Conservation (phyloP, 2,329 filamentous ascomycete genomes). For the Venturia carpophila region DNA sequence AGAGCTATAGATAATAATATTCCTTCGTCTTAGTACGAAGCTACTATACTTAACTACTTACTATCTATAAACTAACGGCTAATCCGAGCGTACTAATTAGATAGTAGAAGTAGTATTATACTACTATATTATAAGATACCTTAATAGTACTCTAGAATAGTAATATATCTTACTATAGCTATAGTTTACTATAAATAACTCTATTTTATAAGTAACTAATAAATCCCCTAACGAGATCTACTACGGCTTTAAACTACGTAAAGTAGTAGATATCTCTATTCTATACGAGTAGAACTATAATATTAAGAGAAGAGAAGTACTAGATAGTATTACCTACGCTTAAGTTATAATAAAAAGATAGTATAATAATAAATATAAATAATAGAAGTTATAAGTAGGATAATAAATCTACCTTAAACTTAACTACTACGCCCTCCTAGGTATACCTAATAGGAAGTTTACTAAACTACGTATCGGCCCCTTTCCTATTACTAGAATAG, state of each 20-base stretch:
- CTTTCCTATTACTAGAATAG: not conserved
- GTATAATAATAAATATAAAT: not conserved
- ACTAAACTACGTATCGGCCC: not conserved
- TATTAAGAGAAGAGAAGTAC: not conserved
- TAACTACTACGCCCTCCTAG: too few species aligned
- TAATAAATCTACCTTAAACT: not conserved
- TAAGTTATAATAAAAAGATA: not conserved
- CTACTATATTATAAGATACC: not conserved
- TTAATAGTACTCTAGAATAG: not conserved
- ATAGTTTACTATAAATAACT: not conserved
- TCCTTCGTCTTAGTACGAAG: not conserved
- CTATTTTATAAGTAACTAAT: not conserved
- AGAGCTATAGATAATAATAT: not conserved
- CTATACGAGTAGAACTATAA: not conserved
- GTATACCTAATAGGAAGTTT: not conserved
- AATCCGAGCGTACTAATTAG: not conserved
- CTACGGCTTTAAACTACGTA: not conserved
- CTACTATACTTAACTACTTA: not conserved
- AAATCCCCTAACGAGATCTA: not conserved
- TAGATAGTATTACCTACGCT: not conserved
- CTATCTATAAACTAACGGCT: not conserved
- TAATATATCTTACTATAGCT: not conserved
- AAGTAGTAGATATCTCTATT: not conserved
- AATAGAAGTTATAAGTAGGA: not conserved
- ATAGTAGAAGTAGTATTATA: not conserved